Percentiles rank a stretch among this genome's conserved stretches.
phyloP scores from a whole-genome alignment of 148 eudicot genomes.

The Fagopyrum esculentum region DNA sequence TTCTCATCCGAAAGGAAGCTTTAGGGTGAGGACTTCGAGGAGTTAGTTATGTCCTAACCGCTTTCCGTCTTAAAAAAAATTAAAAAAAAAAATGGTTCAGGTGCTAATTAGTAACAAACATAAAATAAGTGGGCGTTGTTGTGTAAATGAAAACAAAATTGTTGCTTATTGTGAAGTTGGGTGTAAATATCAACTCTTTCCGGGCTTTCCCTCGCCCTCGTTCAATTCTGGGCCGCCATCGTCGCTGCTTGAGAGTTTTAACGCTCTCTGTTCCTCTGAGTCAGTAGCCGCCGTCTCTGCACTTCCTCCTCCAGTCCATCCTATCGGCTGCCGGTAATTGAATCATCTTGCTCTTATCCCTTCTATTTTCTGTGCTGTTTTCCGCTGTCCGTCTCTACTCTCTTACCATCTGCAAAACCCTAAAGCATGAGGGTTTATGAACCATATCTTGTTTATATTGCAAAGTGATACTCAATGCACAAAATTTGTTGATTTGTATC shows the following conservation, averaged over 20 bases:
- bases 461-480: not conserved
- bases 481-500: not conserved
- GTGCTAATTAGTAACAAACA: not conserved
- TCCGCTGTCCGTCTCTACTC: not conserved
- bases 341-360: not conserved
- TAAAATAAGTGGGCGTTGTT: too few relatives aligned
- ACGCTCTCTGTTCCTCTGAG: not conserved
- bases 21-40: too few relatives aligned
- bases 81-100: too few relatives aligned
- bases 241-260: slow-evolving; percentile 10
- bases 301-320: not conserved
- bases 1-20: too few relatives aligned
- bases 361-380: not conserved
- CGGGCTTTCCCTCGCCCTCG: too few relatives aligned
- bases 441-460: not conserved
- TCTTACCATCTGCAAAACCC: slow-evolving; percentile 2
- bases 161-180: too few relatives aligned
- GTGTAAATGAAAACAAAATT: too few relatives aligned
- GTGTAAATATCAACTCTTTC: too few relatives aligned
- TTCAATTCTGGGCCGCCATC: not conserved
- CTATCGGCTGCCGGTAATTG: not conserved
- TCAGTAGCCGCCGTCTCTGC: not conserved
- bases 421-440: not conserved
- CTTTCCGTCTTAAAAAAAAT: too few relatives aligned
- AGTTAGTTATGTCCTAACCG: too few relatives aligned